Conservation (phyloP, 169 alveolate species). For the Fabrea salina region DNA sequence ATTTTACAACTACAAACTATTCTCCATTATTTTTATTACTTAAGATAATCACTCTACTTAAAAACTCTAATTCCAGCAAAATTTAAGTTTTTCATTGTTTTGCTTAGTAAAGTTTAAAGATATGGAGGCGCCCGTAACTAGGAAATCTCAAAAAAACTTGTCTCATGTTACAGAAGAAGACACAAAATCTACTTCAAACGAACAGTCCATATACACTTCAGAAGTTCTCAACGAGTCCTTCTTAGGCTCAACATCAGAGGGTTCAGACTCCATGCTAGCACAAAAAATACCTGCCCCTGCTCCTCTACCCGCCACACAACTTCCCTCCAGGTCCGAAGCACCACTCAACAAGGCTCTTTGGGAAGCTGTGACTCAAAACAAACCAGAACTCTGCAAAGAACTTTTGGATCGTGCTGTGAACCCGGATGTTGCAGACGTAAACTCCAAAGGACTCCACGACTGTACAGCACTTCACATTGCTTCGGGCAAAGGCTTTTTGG, state of each 20-base stretch:
- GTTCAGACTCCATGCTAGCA: constrained; percentile 13
- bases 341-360: background rate
- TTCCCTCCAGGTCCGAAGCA: background rate
- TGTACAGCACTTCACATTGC: constrained; percentile 52
- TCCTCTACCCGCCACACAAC: background rate
- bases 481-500: constrained; percentile 27
- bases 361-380: constrained; percentile 25
- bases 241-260: constrained; percentile 16
- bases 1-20: too few species aligned
- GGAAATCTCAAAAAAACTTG: too few species aligned
- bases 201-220: background rate
- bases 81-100: too few species aligned
- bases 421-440: constrained; percentile 36
- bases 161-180: constrained; percentile 33
- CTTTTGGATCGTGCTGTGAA: background rate
- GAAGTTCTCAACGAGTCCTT: background rate
- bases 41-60: too few species aligned
- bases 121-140: too few species aligned
- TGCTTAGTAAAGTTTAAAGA: too few species aligned
- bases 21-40: too few species aligned
- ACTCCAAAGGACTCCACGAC: constrained; percentile 36
- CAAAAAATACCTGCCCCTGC: constrained; percentile 29
- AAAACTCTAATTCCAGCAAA: too few species aligned
- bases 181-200: constrained; percentile 12
- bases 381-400: background rate